Conservation (phyloP, 768 basidiomycete species). For the Agrocybe chaxingu region DNA sequence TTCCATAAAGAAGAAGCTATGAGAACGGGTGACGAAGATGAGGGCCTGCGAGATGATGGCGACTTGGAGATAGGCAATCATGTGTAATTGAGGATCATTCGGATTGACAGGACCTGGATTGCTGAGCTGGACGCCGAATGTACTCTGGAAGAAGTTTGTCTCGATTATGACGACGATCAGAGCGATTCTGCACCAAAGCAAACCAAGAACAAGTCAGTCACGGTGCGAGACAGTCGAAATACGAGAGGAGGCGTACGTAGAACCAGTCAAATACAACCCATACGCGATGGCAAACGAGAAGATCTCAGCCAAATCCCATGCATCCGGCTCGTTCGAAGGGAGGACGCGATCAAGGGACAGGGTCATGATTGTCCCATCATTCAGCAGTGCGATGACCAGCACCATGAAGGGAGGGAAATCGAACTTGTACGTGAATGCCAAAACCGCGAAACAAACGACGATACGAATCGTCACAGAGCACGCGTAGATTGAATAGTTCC, state of each 20-base stretch:
- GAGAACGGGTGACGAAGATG: slow-evolving; percentile 94
- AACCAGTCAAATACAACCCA: slow-evolving; percentile 87
- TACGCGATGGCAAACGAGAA: slow-evolving; percentile 95
- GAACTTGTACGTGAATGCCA: slow-evolving; percentile 95
- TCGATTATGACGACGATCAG: slow-evolving; percentile 82
- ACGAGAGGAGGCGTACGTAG: slow-evolving; percentile 64
- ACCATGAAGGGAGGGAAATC: slow-evolving; percentile 99
- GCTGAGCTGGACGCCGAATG: slow-evolving; percentile 69
- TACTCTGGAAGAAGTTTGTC: slow-evolving; percentile 86
- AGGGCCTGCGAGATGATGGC: slow-evolving; percentile 98
- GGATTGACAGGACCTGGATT: slow-evolving; percentile 28
- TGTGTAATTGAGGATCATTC: slow-evolving; percentile 77
- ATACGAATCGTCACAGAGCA: slow-evolving; percentile 98
- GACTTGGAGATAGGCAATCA: slow-evolving; percentile 92
- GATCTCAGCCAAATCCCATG: slow-evolving; percentile 95
- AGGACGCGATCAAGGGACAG: slow-evolving; percentile 94
- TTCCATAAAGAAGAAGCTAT: slow-evolving; percentile 96
- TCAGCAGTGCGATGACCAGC: slow-evolving; percentile 93
- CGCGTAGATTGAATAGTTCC: slow-evolving; percentile 97
- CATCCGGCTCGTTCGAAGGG: slow-evolving; percentile 91
- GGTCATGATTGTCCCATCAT: slow-evolving; percentile 99
- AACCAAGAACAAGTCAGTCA: slow-evolving; percentile 7
- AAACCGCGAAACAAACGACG: slow-evolving; percentile 94
- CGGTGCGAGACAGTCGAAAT: neutral
- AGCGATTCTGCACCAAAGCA: slow-evolving; percentile 48